phyloP scores from a whole-genome alignment of 257 asterid species.

The Dorcoceras hygrometricum region DNA sequence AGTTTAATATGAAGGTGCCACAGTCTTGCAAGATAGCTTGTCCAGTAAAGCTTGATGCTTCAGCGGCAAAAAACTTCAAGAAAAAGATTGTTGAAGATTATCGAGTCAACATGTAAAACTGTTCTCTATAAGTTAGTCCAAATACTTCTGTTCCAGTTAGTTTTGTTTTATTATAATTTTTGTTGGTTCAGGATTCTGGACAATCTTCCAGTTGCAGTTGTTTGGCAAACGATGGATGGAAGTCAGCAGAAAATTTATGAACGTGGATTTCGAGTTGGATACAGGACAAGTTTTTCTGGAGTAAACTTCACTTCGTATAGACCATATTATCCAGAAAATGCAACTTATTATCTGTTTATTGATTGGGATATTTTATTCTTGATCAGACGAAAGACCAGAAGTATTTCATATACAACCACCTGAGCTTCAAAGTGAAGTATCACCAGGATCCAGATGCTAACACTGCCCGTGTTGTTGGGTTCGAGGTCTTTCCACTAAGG shows the following conservation, averaged over 20 bases:
- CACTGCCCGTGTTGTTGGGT: constrained; percentile 49
- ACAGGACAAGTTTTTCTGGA: constrained; percentile 35
- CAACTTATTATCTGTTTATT: neutral
- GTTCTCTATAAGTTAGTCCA: neutral
- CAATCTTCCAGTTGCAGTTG: constrained; percentile 55
- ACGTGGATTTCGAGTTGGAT: constrained; percentile 46
- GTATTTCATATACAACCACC: constrained; percentile 46
- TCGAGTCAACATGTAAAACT: constrained; percentile 43
- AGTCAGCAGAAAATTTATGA: constrained; percentile 34
- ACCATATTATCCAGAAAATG: neutral
- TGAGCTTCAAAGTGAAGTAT: constrained; percentile 51
- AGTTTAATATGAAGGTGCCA: constrained; percentile 49
- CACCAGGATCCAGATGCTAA: constrained; percentile 40
- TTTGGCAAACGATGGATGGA: constrained; percentile 38
- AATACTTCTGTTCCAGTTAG: neutral
- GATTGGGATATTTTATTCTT: constrained; percentile 4
- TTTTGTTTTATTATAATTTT: neutral
- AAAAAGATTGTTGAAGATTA: constrained; percentile 46
- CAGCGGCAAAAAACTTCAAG: constrained; percentile 35
- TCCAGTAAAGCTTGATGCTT: constrained; percentile 34
- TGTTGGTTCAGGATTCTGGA: constrained; percentile 40
- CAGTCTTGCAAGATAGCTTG: constrained; percentile 46
- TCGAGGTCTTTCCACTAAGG: constrained; percentile 56
- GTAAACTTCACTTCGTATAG: constrained; percentile 26
- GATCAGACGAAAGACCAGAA: constrained; percentile 38